Percentiles rank a stretch among this genome's conserved stretches.
Evolutionary conservation across 768 basidiomycete genomes (phyloP).

Genomic region (Hericium alpestre): DNA sequence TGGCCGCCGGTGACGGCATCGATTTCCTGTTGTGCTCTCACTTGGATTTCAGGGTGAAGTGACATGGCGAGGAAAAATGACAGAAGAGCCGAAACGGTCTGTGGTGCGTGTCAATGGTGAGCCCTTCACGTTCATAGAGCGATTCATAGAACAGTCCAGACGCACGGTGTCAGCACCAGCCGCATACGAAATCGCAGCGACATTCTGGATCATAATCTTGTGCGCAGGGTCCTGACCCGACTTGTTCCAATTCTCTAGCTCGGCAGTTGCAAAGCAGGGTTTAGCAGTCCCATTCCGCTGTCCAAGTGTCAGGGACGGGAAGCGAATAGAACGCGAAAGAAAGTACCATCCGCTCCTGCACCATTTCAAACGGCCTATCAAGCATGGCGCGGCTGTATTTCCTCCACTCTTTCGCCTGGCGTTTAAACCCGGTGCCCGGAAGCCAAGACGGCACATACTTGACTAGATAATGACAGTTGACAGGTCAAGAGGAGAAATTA

Average conservation of each 20-base stretch:
- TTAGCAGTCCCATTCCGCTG: not conserved
- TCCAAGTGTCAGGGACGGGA: not conserved
- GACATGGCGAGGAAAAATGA: constrained; percentile 47
- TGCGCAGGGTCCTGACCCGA: constrained; percentile 20
- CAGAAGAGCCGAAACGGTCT: constrained; percentile 42
- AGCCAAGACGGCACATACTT: constrained; percentile 41
- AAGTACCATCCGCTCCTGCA: constrained; percentile 33
- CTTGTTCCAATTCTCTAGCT: not conserved
- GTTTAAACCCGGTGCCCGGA: constrained; percentile 39
- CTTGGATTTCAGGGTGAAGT: constrained; percentile 38
- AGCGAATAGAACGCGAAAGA: not conserved
- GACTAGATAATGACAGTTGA: constrained; percentile 15
- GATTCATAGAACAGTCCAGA: not conserved
- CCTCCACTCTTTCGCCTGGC: constrained; percentile 34
- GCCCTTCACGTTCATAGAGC: not conserved
- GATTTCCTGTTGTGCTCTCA: constrained; percentile 40
- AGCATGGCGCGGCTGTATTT: constrained; percentile 20
- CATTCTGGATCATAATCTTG: constrained; percentile 25
- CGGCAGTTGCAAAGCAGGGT: not conserved
- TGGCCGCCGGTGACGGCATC: constrained; percentile 34
- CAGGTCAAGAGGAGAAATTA: not conserved
- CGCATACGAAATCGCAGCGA: constrained; percentile 33
- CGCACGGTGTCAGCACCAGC: constrained; percentile 24
- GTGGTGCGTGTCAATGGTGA: not conserved
- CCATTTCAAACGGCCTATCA: constrained; percentile 30